Conservation (phyloP, 345 rosid genomes). For the Erysimum cheiranthoides region DNA sequence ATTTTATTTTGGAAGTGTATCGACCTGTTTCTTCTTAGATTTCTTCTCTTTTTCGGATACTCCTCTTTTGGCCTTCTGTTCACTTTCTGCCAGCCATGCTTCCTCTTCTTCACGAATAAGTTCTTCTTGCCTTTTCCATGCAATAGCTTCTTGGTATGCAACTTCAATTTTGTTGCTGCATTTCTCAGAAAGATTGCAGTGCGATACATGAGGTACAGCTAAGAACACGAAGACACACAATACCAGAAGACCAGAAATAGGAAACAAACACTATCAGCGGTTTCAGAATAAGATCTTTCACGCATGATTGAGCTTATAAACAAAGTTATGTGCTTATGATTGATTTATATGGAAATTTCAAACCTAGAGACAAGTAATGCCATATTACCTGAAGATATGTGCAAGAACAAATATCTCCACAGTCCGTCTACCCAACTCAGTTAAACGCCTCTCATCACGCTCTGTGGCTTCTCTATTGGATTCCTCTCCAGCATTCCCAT, state of each 20-base stretch:
- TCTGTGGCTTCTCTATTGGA: slow-evolving; percentile 74
- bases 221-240: slow-evolving; percentile 24
- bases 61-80: slow-evolving; percentile 83
- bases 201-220: slow-evolving; percentile 35
- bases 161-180: slow-evolving; percentile 86
- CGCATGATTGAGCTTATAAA: slow-evolving; percentile 4
- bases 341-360: slow-evolving; percentile 11
- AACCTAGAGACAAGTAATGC: background rate
- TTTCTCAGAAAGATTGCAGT: slow-evolving; percentile 40
- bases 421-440: slow-evolving; percentile 89
- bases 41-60: slow-evolving; percentile 60
- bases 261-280: slow-evolving; percentile 25
- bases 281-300: slow-evolving; percentile 29
- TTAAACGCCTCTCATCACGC: slow-evolving; percentile 90
- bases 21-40: slow-evolving; percentile 89
- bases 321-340: slow-evolving; percentile 11
- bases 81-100: slow-evolving; percentile 77
- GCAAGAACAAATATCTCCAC: slow-evolving; percentile 90
- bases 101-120: slow-evolving; percentile 97
- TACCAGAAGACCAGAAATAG: slow-evolving; percentile 31
- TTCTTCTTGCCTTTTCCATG: slow-evolving; percentile 91
- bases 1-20: background rate
- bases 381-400: slow-evolving; percentile 81
- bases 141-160: slow-evolving; percentile 95
- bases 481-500: slow-evolving; percentile 80